Evolutionary conservation across 2,329 filamentous ascomycete genomes (phyloP).

Genomic region (Fusarium keratoplasticum): DNA sequence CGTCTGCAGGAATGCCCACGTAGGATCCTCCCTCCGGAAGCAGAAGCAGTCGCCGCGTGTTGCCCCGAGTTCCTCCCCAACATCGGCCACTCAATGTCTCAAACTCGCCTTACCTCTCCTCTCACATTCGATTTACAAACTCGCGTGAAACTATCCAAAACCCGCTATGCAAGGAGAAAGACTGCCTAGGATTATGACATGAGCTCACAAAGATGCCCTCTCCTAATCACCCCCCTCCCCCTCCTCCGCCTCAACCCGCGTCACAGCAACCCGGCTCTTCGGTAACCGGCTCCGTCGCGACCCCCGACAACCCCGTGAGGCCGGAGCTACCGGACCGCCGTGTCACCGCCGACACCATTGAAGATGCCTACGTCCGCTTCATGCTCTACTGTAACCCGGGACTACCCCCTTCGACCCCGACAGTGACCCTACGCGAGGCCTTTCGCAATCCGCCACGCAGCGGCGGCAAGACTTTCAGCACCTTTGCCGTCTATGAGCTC

Average conservation of each 20-base stretch:
- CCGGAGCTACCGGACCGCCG: constrained; percentile 71
- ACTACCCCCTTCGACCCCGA: constrained; percentile 75
- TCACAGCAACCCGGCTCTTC: constrained; percentile 22
- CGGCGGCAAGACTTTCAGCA: constrained; percentile 87
- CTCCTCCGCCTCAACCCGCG: constrained; percentile 31
- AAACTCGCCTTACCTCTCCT: constrained; percentile 9
- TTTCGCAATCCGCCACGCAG: constrained; percentile 87
- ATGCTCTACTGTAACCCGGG: constrained; percentile 92
- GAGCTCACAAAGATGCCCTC: constrained; percentile 38
- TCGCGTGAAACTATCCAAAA: constrained; percentile 25
- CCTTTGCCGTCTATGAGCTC: constrained; percentile 80
- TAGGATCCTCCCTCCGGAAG: background rate
- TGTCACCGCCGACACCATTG: constrained; percentile 77
- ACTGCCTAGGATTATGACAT: constrained; percentile 31
- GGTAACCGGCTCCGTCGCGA: constrained; percentile 25
- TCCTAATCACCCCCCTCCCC: constrained; percentile 24
- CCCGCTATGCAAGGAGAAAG: background rate
- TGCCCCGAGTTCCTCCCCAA: background rate
- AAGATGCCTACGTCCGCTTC: constrained; percentile 85
- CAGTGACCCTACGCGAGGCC: constrained; percentile 75
- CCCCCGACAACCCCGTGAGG: constrained; percentile 32
- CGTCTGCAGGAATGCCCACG: constrained; percentile 9
- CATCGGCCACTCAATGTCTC: constrained; percentile 33
- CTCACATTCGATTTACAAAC: constrained; percentile 10
- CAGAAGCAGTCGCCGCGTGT: background rate